phyloP scores from a whole-genome alignment of 1,139 yeast species.

The Saccharomyces hybrid region DNA sequence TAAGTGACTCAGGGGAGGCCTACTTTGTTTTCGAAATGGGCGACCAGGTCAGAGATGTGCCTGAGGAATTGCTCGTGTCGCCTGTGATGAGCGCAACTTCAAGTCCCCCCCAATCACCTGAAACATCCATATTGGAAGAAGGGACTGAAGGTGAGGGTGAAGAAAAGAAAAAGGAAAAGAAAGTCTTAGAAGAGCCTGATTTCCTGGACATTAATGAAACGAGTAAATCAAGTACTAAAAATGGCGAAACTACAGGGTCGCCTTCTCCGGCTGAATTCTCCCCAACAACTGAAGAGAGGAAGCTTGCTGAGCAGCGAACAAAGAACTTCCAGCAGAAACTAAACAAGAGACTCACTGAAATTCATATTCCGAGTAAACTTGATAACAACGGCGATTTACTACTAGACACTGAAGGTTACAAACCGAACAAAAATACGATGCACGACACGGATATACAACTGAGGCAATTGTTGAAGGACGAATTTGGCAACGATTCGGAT shows the following conservation, averaged over 20 bases:
- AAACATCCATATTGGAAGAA: conserved; percentile 33
- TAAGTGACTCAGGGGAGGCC: conserved; percentile 97
- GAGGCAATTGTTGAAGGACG: conserved; percentile 64
- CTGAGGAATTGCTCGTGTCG: conserved; percentile 74
- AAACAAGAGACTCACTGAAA: conserved; percentile 55
- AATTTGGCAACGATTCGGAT: conserved; percentile 49
- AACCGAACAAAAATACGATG: conserved; percentile 70
- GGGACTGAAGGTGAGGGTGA: conserved; percentile 6
- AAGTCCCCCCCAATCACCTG: conserved; percentile 55
- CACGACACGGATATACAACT: conserved; percentile 64
- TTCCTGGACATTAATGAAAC: conserved; percentile 37
- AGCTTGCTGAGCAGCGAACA: conserved; percentile 16
- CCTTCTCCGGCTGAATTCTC: background rate
- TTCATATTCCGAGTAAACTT: conserved; percentile 80
- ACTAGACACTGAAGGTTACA: conserved; percentile 93
- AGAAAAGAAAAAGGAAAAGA: conserved; percentile 2
- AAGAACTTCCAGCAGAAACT: conserved; percentile 41
- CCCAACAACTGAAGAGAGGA: background rate
- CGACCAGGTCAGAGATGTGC: conserved; percentile 49
- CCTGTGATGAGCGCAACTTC: conserved; percentile 81
- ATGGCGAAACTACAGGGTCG: background rate
- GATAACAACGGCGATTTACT: conserved; percentile 87
- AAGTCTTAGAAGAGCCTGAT: conserved; percentile 47
- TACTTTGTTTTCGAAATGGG: conserved; percentile 90
- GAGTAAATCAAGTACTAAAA: background rate